Percentiles rank a stretch among this genome's conserved stretches.
Evolutionary conservation across 1,284 basidiomycete species (phyloP).

Genomic region (Marasmius fiardii): DNA sequence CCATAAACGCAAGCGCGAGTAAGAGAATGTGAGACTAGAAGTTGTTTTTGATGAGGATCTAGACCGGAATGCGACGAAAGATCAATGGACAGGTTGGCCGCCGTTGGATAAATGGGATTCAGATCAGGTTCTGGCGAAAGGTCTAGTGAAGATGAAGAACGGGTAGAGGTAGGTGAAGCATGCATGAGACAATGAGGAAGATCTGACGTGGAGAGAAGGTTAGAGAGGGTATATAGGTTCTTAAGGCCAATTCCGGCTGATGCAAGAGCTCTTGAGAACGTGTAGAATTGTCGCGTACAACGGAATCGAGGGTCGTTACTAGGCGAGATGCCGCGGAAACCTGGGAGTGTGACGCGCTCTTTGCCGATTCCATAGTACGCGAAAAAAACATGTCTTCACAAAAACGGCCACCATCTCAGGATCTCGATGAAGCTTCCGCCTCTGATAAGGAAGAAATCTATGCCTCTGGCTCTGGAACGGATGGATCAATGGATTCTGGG

Average conservation of each 20-base stretch:
- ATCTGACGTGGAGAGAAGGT: background rate
- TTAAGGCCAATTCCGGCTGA: background rate
- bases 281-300: background rate
- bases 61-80: slow-evolving; percentile 67
- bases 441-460: slow-evolving; percentile 22
- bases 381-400: slow-evolving; percentile 33
- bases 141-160: slow-evolving; percentile 31
- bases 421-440: slow-evolving; percentile 19
- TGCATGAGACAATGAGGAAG: background rate
- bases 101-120: slow-evolving; percentile 70
- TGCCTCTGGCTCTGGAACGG: slow-evolving; percentile 25
- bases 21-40: slow-evolving; percentile 69
- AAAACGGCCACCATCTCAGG: slow-evolving; percentile 29
- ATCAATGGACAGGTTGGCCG: slow-evolving; percentile 55
- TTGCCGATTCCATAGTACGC: background rate
- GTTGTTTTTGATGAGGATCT: slow-evolving; percentile 57
- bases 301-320: background rate
- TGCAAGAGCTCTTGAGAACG: background rate
- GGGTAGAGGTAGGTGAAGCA: background rate
- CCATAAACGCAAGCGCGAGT: slow-evolving; percentile 73
- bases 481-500: slow-evolving; percentile 21
- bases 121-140: slow-evolving; percentile 72
- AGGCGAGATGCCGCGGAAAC: background rate
- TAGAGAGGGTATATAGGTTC: background rate
- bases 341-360: background rate